These are phyloP conservation scores for Plicaturopsis crispa DNA, from an alignment of 768 basidiomycete species.

Conservation along the genomic window DNA sequence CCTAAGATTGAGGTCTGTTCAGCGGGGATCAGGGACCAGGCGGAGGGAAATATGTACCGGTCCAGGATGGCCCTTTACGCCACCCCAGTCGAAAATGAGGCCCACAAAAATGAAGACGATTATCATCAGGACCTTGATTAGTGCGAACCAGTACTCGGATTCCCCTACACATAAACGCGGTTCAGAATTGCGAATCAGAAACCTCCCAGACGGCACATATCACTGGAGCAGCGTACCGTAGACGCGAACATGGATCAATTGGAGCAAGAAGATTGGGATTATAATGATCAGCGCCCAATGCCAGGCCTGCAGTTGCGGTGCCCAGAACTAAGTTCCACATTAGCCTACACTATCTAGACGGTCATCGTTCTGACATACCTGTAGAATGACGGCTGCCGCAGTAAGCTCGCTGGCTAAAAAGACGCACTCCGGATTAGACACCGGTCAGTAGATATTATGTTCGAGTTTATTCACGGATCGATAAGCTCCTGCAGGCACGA, in stretches of 20 bases:
- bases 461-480: constrained; percentile 25
- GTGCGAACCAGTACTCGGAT: constrained; percentile 57
- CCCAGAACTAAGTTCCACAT: constrained; percentile 29
- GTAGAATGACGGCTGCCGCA: constrained; percentile 46
- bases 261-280: constrained; percentile 41
- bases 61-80: constrained; percentile 49
- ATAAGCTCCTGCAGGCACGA: constrained; percentile 22
- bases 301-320: constrained; percentile 40
- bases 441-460: constrained; percentile 11
- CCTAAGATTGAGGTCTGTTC: constrained; percentile 22
- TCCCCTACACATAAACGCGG: constrained; percentile 41
- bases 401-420: constrained; percentile 47
- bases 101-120: constrained; percentile 55
- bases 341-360: too few species aligned
- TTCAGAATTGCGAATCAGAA: not conserved
- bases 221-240: constrained; percentile 48
- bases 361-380: constrained; percentile 22
- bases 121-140: constrained; percentile 58
- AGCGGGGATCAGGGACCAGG: constrained; percentile 9
- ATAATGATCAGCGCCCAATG: constrained; percentile 51
- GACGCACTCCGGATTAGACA: not conserved
- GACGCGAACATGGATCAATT: constrained; percentile 49
- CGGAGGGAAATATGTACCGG: constrained; percentile 29
- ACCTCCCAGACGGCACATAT: too few species aligned
- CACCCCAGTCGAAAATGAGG: constrained; percentile 57